Evolutionary conservation across 495 filamentous ascomycete genomes (phyloP).

Genomic region (Aspergillus affinis): DNA sequence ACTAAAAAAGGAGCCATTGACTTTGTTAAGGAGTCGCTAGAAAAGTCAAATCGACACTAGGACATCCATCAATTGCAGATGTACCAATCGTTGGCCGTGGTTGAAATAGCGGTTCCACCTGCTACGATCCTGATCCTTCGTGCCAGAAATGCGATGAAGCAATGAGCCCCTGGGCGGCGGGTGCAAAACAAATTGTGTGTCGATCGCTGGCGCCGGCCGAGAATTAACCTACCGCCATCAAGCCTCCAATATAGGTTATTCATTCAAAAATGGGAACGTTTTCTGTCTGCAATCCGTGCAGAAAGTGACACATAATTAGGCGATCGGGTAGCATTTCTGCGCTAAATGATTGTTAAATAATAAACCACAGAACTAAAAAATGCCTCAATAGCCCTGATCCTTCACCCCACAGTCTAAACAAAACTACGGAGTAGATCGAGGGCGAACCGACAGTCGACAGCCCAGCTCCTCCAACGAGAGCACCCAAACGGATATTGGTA

Average conservation of each 20-base stretch:
- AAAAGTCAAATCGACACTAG: background rate
- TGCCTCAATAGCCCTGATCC: too few relatives aligned
- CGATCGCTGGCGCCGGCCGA: background rate
- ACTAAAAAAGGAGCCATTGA: background rate
- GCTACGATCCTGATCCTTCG: background rate
- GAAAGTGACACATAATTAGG: too few relatives aligned
- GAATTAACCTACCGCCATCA: too few relatives aligned
- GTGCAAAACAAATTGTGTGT: background rate
- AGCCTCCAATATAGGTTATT: too few relatives aligned
- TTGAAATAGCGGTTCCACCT: background rate
- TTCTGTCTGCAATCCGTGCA: too few relatives aligned
- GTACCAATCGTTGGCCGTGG: background rate
- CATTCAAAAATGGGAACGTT: too few relatives aligned
- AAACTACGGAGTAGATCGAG: too few relatives aligned
- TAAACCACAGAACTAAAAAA: too few relatives aligned
- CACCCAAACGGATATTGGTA: background rate
- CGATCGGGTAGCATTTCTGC: too few relatives aligned
- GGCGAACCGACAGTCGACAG: too few relatives aligned
- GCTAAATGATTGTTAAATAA: too few relatives aligned
- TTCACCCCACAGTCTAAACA: too few relatives aligned
- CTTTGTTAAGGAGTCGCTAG: background rate
- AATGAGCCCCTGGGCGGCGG: background rate
- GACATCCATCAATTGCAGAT: background rate
- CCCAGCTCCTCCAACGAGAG: background rate
- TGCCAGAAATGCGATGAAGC: background rate